A percentile compares a stretch with the other conserved stretches of the same genome.
phyloP scores from a whole-genome alignment of 2,329 filamentous ascomycete species.

The Fusarium longipes region DNA sequence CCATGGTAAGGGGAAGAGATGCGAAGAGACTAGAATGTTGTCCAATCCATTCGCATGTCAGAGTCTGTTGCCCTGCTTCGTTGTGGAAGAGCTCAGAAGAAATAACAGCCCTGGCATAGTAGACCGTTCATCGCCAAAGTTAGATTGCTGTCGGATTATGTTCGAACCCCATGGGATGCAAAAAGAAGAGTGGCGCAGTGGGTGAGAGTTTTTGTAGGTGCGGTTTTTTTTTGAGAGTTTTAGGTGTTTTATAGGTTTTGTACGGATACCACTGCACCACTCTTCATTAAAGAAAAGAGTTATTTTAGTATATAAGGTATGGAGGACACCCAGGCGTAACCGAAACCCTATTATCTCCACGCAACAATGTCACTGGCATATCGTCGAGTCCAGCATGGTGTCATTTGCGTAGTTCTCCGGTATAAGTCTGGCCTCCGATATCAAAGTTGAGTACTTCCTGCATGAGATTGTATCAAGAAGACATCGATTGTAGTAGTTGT shows the following conservation, averaged over 20 bases:
- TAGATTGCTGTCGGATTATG: too few species aligned
- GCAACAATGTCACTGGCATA: neutral
- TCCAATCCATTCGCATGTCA: too few species aligned
- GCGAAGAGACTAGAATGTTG: too few species aligned
- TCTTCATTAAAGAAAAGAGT: neutral
- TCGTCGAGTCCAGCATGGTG: neutral
- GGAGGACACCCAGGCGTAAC: neutral
- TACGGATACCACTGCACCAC: constrained; percentile 9
- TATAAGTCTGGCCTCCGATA: neutral
- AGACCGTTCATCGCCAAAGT: too few species aligned
- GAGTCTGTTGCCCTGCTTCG: too few species aligned
- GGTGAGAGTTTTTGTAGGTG: too few species aligned
- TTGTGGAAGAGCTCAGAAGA: too few species aligned
- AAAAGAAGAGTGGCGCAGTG: neutral
- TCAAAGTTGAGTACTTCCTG: neutral
- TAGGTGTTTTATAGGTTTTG: neutral
- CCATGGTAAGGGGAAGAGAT: too few species aligned
- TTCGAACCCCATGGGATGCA: too few species aligned
- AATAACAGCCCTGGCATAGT: too few species aligned
- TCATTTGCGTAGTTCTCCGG: neutral
- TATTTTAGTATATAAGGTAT: neutral
- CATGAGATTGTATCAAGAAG: neutral
- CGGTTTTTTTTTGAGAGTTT: too few species aligned
- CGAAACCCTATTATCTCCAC: neutral
- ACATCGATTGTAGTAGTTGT: neutral